Evolutionary conservation across 1,139 yeast species (phyloP).

Genomic region (Suhomyces guaymorum): DNA sequence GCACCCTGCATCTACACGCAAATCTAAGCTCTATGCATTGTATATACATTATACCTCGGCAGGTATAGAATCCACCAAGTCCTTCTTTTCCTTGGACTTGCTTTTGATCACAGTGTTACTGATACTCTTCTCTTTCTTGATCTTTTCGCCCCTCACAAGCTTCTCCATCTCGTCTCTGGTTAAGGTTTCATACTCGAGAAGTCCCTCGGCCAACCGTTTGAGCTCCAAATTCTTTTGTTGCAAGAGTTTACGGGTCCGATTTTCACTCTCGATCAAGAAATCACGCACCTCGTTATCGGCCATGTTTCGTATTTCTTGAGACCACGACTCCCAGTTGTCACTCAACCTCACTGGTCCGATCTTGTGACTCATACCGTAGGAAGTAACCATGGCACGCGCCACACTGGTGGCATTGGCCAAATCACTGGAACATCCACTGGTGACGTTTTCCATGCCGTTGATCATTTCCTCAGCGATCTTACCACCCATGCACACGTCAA

Average conservation of each 20-base stretch:
- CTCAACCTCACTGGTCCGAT: constrained; percentile 90
- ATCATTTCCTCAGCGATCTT: constrained; percentile 93
- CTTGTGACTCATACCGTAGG: constrained; percentile 92
- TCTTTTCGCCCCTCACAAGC: constrained; percentile 74
- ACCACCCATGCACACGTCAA: constrained; percentile 99
- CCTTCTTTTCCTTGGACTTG: constrained; percentile 12
- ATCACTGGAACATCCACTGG: constrained; percentile 93
- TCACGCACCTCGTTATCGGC: constrained; percentile 92
- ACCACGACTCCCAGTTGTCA: constrained; percentile 94
- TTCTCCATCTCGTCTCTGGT: constrained; percentile 89
- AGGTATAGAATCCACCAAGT: constrained; percentile 8
- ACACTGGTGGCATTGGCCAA: constrained; percentile 85
- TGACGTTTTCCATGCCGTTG: constrained; percentile 88
- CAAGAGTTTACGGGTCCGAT: constrained; percentile 72
- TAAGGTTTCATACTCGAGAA: constrained; percentile 92
- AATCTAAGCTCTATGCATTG: constrained; percentile 2
- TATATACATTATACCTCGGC: constrained; percentile 9
- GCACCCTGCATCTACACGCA: no score
- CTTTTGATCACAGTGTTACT: constrained; percentile 77
- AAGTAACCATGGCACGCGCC: constrained; percentile 95
- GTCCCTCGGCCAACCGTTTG: constrained; percentile 86
- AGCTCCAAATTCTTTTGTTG: constrained; percentile 66
- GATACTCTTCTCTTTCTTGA: constrained; percentile 64
- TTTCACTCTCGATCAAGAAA: constrained; percentile 71
- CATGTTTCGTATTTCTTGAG: constrained; percentile 78